Conservation (phyloP, 2,329 filamentous ascomycete species). For the Tolypocladium capitatum region DNA sequence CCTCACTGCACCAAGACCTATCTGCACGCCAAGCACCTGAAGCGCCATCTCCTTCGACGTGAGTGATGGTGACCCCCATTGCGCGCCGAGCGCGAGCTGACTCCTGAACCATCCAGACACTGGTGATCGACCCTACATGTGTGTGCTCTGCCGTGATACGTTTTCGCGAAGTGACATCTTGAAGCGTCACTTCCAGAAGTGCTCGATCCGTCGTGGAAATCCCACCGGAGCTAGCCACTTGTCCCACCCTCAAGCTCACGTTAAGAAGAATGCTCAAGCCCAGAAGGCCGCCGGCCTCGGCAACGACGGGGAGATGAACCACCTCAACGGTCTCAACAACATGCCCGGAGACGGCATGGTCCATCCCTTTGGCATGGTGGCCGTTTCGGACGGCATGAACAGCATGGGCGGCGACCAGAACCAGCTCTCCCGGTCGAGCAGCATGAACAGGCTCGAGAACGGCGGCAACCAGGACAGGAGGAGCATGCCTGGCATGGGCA, state of each 20-base stretch:
- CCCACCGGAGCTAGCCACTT: constrained; percentile 89
- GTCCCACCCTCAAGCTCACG: constrained; percentile 79
- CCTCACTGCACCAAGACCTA: constrained; percentile 98
- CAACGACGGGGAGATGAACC: constrained; percentile 41
- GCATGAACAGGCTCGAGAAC: constrained; percentile 45
- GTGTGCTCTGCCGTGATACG: constrained; percentile 91
- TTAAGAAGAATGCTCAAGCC: constrained; percentile 59
- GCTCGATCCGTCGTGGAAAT: constrained; percentile 89
- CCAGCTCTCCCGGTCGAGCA: constrained; percentile 48
- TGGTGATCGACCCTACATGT: constrained; percentile 95
- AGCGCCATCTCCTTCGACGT: constrained; percentile 92
- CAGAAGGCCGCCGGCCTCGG: constrained; percentile 42
- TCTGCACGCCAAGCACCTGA: constrained; percentile 90
- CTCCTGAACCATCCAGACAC: constrained; percentile 52
- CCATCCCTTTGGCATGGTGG: constrained; percentile 44
- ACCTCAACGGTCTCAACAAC: constrained; percentile 48
- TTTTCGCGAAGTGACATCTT: constrained; percentile 97
- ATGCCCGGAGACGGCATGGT: constrained; percentile 44
- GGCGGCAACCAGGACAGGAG: constrained; percentile 42
- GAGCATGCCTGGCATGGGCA: constrained; percentile 41
- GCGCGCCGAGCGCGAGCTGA: constrained; percentile 13
- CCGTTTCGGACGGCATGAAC: constrained; percentile 43
- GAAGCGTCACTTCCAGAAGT: constrained; percentile 99
- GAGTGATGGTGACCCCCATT: constrained; percentile 34
- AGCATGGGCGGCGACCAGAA: constrained; percentile 47